These are phyloP conservation scores for Nelumbo lutea DNA, from an alignment of 164 flowering plant species.

Conservation along the genomic window DNA sequence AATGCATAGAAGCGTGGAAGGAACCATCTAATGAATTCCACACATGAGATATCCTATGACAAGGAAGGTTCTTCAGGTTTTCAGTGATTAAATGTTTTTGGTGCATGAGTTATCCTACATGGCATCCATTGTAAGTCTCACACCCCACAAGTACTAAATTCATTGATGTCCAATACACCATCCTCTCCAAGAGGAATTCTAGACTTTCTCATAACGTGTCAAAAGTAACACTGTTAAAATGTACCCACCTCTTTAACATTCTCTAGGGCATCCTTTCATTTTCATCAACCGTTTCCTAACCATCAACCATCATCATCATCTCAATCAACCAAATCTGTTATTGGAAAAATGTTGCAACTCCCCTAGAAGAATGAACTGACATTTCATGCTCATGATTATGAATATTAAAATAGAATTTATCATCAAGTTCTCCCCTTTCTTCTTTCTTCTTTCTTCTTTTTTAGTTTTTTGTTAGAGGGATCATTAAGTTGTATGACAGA, in stretches of 20 bases:
- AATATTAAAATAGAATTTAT: not conserved
- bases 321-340: conserved; percentile 52
- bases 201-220: not conserved
- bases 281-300: conserved; percentile 96
- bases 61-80: not conserved
- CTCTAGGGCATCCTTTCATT: conserved; percentile 60
- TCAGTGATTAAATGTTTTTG: too few species aligned
- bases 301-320: conserved; percentile 92
- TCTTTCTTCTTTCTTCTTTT: too few species aligned
- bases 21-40: not conserved
- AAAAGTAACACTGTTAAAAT: conserved; percentile 10
- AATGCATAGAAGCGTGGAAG: not conserved
- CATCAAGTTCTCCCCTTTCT: too few species aligned
- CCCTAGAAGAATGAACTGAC: not conserved
- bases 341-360: not conserved
- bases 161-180: not conserved
- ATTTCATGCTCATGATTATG: not conserved
- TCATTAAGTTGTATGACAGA: not conserved
- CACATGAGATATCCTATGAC: not conserved
- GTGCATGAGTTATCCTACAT: not conserved
- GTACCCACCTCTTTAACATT: conserved; percentile 58
- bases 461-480: too few species aligned
- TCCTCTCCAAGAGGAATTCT: not conserved
- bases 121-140: too few species aligned
- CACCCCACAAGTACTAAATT: not conserved